Conservation (phyloP, 2,329 filamentous ascomycete species). For the Colletotrichum sp. region DNA sequence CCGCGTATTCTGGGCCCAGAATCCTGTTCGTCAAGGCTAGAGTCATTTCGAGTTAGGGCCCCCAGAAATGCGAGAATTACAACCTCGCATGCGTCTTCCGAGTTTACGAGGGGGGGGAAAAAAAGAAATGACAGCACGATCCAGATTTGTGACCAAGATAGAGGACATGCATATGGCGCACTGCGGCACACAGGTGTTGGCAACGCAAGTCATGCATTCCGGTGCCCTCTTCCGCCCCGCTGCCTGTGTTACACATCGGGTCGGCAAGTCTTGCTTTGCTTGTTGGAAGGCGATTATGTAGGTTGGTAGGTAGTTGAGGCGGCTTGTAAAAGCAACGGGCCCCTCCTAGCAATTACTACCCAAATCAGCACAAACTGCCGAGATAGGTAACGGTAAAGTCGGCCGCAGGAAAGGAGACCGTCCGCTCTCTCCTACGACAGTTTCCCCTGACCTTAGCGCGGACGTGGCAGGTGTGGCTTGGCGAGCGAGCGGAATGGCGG, state of each 20-base stretch:
- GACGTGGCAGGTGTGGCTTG: background rate
- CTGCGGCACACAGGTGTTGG: background rate
- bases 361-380: background rate
- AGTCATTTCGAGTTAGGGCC: background rate
- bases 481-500: background rate
- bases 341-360: background rate
- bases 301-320: background rate
- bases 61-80: background rate
- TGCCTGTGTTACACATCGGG: background rate
- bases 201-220: background rate
- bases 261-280: background rate
- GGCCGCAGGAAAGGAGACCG: background rate
- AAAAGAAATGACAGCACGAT: background rate
- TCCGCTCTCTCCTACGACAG: background rate
- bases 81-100: background rate
- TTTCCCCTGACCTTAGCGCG: background rate
- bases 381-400: background rate
- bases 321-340: background rate
- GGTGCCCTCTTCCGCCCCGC: background rate
- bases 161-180: background rate
- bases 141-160: background rate
- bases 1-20: background rate
- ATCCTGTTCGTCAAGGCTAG: background rate
- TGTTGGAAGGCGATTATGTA: background rate
- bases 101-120: background rate